These are phyloP conservation scores for Triangularia setosa DNA, from an alignment of 2,329 filamentous ascomycete genomes.

Conservation along the genomic window DNA sequence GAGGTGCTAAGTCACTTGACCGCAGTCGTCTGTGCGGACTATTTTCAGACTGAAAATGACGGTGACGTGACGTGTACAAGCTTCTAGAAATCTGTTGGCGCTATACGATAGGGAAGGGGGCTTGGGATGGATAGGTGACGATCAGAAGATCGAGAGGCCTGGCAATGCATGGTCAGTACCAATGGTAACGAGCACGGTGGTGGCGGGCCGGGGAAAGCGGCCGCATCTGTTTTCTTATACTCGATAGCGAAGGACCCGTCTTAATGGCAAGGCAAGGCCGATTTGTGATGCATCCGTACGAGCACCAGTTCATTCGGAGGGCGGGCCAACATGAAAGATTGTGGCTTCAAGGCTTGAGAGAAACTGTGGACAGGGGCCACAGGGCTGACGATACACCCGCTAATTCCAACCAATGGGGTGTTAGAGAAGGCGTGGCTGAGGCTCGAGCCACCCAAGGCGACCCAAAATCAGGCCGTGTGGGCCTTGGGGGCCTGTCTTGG, in stretches of 20 bases:
- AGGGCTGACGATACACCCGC: slow-evolving; percentile 1
- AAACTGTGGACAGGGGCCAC: background rate
- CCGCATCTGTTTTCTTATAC: background rate
- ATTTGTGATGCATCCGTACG: background rate
- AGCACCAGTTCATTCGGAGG: background rate
- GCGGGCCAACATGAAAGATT: background rate
- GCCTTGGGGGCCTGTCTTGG: background rate
- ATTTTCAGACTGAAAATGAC: background rate
- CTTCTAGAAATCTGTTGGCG: background rate
- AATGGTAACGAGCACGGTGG: background rate
- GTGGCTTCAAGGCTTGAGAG: background rate
- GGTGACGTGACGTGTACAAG: background rate
- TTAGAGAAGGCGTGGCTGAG: slow-evolving; percentile 4
- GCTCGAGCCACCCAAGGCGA: slow-evolving; percentile 2
- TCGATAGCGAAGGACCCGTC: background rate
- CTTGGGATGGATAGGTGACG: background rate
- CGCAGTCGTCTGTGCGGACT: background rate
- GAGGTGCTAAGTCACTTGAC: slow-evolving; percentile 8
- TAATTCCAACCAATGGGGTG: background rate
- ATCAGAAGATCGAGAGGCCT: background rate
- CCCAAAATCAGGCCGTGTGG: slow-evolving; percentile 4
- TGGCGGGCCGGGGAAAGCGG: background rate
- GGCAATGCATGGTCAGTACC: background rate
- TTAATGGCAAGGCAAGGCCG: background rate
- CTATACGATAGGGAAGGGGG: background rate